Base-by-base conservation (phyloP, 495 filamentous ascomycete genomes). In the Podospora anserina region DNA sequence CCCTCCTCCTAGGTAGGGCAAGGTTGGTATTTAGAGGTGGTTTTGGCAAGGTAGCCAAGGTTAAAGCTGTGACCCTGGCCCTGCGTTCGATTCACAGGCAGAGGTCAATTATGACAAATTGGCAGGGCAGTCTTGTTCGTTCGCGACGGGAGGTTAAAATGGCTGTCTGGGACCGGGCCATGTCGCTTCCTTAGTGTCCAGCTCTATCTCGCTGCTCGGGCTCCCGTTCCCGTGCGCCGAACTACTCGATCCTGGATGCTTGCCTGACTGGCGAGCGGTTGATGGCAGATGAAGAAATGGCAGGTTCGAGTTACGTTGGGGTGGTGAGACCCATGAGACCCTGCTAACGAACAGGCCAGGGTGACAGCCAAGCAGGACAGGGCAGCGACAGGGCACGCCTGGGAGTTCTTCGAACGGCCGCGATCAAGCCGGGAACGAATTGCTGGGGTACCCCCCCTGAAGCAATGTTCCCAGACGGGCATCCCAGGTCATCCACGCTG, bases 401-500 rank as follows among this genome's bases (percentile, higher is more conserved):
- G 39, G 39, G 39, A 26, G 55, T 34, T 27, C 68, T 60, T 67
- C 66, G 64, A 64, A 61, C 60, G 39, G 65, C 64, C 68, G 67
- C 53, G 61, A 30, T 63, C 54, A 28, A 67, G 28, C 68, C 59
- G 30, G 23, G 60, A 30, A 65, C 39, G 39, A 11, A 49, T 18
- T 53, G 18, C 62, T 58, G 28, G 59, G 67, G 59, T 57, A 3
- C 11, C 39, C 49, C 49, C 66, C 49, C 27, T 30, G 60, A 23
- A 49, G 39, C 39, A 49, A 49, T 49, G 39, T 13, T 16, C 5
- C 63, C 49, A 59, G 62, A 68, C 23, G 23, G 23, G 23, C 65
- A 70, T 71, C 71, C 70, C 71, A 70, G 71, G 39, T 49, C 39
- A 49, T 66, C 57, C 61, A 18, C 56, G 59, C 63, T 49, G 39